Evolutionary conservation across 495 filamentous ascomycete genomes (phyloP).

Genomic region (Hypoxylon lienhwacheense): DNA sequence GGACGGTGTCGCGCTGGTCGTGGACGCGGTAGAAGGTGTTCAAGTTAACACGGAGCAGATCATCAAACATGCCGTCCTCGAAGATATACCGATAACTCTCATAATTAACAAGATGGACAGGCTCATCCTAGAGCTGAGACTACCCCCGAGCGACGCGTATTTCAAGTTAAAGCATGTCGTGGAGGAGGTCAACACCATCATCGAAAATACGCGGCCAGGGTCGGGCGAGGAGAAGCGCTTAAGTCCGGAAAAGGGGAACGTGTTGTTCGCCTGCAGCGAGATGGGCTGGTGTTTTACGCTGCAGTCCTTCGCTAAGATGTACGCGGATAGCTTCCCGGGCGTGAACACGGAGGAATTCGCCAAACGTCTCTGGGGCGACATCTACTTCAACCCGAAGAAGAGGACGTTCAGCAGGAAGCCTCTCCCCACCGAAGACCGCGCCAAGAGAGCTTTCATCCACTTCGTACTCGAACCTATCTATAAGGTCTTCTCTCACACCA

Average conservation of each 20-base stretch:
- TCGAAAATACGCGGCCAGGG: slow-evolving; percentile 84
- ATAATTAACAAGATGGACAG: slow-evolving; percentile 98
- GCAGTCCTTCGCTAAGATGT: slow-evolving; percentile 92
- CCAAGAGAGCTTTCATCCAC: slow-evolving; percentile 87
- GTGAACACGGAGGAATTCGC: slow-evolving; percentile 80
- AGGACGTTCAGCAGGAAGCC: slow-evolving; percentile 89
- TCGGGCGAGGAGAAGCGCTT: slow-evolving; percentile 77
- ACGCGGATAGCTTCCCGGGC: slow-evolving; percentile 81
- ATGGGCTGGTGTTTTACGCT: slow-evolving; percentile 98
- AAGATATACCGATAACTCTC: slow-evolving; percentile 84
- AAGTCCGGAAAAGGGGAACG: slow-evolving; percentile 96
- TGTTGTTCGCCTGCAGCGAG: slow-evolving; percentile 86
- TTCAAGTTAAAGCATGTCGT: slow-evolving; percentile 98
- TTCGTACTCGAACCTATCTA: slow-evolving; percentile 97
- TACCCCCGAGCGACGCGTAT: slow-evolving; percentile 94
- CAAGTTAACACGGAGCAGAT: slow-evolving; percentile 96
- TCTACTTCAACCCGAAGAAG: slow-evolving; percentile 90
- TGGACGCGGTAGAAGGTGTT: slow-evolving; percentile 97
- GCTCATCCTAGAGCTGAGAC: slow-evolving; percentile 88
- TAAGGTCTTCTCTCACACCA: slow-evolving; percentile 94
- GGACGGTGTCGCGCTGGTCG: slow-evolving; percentile 89
- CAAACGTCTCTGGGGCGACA: slow-evolving; percentile 87
- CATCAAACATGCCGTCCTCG: slow-evolving; percentile 90
- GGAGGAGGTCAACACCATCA: slow-evolving; percentile 95
- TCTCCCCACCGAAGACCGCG: slow-evolving; percentile 65